Percentiles rank a stretch among this genome's conserved stretches.
phyloP scores from a whole-genome alignment of 176 grass and related monocot species.

The Oryza longistaminata region DNA sequence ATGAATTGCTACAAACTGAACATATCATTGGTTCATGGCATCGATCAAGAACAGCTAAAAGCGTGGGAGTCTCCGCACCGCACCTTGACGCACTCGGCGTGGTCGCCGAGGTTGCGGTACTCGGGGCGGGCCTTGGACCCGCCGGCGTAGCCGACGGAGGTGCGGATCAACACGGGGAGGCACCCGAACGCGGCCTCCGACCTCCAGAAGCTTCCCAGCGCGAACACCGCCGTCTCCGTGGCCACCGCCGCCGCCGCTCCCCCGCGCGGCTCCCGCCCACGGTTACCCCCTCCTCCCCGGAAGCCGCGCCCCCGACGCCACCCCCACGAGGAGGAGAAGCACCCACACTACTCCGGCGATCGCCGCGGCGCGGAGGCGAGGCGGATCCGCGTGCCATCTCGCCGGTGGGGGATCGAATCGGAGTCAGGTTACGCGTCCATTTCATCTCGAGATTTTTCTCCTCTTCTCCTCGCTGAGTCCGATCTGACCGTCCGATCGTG shows the following conservation, averaged over 20 bases:
- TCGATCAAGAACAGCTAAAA: not conserved
- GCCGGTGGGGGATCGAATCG: constrained; percentile 50
- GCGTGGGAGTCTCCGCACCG: not conserved
- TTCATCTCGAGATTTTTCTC: not conserved
- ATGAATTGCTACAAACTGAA: not conserved
- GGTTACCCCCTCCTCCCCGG: constrained; percentile 1
- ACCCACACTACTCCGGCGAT: not conserved
- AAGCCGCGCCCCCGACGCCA: constrained; percentile 28
- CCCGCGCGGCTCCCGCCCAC: not conserved
- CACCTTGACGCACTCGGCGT: constrained; percentile 92
- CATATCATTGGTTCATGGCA: not conserved
- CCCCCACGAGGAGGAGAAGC: not conserved
- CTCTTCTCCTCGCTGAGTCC: not conserved
- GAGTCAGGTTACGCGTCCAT: not conserved
- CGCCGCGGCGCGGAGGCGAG: not conserved
- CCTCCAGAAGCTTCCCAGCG: constrained; percentile 91
- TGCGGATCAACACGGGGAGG: constrained; percentile 68
- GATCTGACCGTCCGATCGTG: not conserved
- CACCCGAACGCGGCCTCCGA: constrained; percentile 81
- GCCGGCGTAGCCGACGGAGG: constrained; percentile 86
- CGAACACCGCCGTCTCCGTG: constrained; percentile 68
- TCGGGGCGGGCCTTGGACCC: constrained; percentile 72
- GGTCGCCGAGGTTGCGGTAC: constrained; percentile 84
- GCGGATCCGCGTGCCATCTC: constrained; percentile 25
- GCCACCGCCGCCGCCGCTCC: constrained; percentile 8